A percentile compares a stretch with the other conserved stretches of the same genome.
These are phyloP conservation scores for Ceratocystis cubensis DNA, from an alignment of 2,329 filamentous ascomycete species.

Conservation along the genomic window DNA sequence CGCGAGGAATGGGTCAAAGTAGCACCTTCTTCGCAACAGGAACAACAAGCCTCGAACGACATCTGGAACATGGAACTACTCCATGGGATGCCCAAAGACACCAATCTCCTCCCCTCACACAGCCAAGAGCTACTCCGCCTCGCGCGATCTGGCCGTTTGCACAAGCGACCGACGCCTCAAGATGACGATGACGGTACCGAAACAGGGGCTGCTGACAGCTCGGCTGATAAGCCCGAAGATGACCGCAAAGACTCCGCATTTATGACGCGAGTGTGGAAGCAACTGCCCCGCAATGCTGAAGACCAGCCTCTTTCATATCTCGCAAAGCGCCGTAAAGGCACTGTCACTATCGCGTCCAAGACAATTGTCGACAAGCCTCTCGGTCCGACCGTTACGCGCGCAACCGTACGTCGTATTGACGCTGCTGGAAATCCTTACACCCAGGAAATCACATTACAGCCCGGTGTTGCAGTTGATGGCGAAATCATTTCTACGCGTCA, in stretches of 20 bases:
- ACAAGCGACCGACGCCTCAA: slow-evolving; percentile 54
- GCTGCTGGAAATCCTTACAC: slow-evolving; percentile 69
- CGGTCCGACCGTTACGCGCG: slow-evolving; percentile 55
- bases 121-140: slow-evolving; percentile 73
- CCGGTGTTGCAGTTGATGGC: slow-evolving; percentile 68
- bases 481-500: slow-evolving; percentile 55
- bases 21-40: slow-evolving; percentile 51
- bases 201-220: slow-evolving; percentile 36
- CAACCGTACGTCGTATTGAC: slow-evolving; percentile 67
- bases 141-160: slow-evolving; percentile 62
- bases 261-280: slow-evolving; percentile 48
- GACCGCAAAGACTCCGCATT: slow-evolving; percentile 43
- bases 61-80: slow-evolving; percentile 65
- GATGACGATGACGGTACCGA: slow-evolving; percentile 52
- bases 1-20: slow-evolving; percentile 57
- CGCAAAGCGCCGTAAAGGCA: slow-evolving; percentile 49
- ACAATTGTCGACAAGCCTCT: slow-evolving; percentile 34
- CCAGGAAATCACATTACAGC: slow-evolving; percentile 68
- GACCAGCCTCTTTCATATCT: slow-evolving; percentile 40
- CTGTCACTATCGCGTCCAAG: slow-evolving; percentile 44
- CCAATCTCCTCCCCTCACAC: slow-evolving; percentile 60
- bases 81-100: slow-evolving; percentile 74
- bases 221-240: slow-evolving; percentile 51
- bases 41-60: slow-evolving; percentile 51
- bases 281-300: slow-evolving; percentile 47